phyloP scores from a whole-genome alignment of 2,329 filamentous ascomycete species.

The Dendrostoma leiphaemia region DNA sequence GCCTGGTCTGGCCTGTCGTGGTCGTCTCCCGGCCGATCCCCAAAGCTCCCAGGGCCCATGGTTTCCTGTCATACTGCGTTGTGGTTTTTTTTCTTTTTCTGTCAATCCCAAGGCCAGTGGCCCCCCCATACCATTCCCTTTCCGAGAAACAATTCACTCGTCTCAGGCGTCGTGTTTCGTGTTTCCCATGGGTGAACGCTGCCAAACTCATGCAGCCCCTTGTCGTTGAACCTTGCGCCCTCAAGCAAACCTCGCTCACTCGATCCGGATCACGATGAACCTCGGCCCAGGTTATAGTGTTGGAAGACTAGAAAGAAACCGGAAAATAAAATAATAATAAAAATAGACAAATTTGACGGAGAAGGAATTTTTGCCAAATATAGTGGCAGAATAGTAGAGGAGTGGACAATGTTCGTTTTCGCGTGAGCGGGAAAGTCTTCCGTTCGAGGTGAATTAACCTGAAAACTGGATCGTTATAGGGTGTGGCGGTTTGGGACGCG shows the following conservation, averaged over 20 bases:
- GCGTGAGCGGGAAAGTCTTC: constrained; percentile 29
- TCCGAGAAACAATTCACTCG: not conserved
- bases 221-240: no score
- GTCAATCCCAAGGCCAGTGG: no score
- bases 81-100: no score
- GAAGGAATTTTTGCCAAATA: constrained; percentile 15
- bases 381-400: constrained; percentile 17
- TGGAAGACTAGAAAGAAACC: constrained; percentile 19
- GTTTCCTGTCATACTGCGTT: no score
- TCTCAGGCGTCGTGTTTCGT: not conserved
- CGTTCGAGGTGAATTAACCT: constrained; percentile 23
- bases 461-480: constrained; percentile 18
- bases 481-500: not conserved
- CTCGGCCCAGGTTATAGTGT: constrained; percentile 9
- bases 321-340: constrained; percentile 20
- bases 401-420: constrained; percentile 18
- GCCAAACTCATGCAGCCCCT: not conserved
- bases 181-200: no score
- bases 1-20: no score
- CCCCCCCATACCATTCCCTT: no score
- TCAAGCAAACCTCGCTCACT: not conserved
- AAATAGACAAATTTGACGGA: constrained; percentile 10
- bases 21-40: no score
- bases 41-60: no score
- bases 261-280: not conserved